Evolutionary conservation across 306 rosid species (phyloP).

Genomic region (Glycine tomentella): DNA sequence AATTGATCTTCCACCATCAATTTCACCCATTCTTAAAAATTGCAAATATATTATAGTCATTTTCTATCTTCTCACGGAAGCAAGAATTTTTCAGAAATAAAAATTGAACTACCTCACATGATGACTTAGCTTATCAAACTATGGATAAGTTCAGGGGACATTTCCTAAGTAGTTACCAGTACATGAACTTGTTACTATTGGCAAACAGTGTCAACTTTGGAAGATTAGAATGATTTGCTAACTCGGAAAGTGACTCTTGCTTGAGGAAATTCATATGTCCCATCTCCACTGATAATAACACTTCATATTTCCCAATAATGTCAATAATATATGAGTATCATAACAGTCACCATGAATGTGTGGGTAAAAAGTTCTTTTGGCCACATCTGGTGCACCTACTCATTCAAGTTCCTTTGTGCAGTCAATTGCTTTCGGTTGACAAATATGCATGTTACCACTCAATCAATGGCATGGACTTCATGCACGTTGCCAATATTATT

Average conservation of each 20-base stretch:
- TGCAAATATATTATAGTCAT: neutral
- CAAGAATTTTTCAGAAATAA: no score
- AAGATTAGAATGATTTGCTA: constrained; percentile 13
- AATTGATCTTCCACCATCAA: no score
- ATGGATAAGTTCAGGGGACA: neutral
- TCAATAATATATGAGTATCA: constrained; percentile 41
- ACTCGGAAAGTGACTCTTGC: constrained; percentile 37
- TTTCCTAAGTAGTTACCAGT: neutral
- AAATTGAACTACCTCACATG: no score
- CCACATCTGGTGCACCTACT: constrained; percentile 41
- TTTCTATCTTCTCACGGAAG: no score
- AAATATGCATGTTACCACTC: constrained; percentile 30
- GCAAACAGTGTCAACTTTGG: constrained; percentile 42
- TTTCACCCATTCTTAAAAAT: no score
- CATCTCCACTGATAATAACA: constrained; percentile 25
- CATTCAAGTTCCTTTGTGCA: constrained; percentile 29
- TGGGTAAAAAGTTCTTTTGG: constrained; percentile 43
- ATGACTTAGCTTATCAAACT: no score
- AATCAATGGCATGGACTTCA: constrained; percentile 40
- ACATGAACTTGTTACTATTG: constrained; percentile 13
- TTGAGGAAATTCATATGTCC: constrained; percentile 35
- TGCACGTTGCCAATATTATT: constrained; percentile 43
- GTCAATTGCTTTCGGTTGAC: neutral
- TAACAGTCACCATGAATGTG: constrained; percentile 30
- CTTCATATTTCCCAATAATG: constrained; percentile 41